phyloP scores from a whole-genome alignment of 2,329 filamentous ascomycete genomes.

The Periconia macrospinosa region DNA sequence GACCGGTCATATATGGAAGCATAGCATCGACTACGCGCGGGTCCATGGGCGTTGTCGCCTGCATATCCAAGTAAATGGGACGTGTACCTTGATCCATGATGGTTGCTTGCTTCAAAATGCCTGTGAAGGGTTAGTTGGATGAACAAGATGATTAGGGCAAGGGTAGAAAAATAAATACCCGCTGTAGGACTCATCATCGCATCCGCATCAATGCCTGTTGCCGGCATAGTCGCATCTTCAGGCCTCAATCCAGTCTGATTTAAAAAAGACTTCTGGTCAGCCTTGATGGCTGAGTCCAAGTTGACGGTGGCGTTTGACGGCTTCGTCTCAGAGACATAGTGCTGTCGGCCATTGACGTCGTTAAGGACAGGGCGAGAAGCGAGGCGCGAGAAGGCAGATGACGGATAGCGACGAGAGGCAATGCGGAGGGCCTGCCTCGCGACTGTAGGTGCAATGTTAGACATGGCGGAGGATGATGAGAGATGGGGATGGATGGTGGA shows the following conservation, averaged over 20 bases:
- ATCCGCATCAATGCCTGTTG: constrained; percentile 61
- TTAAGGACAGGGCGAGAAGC: constrained; percentile 45
- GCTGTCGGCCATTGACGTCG: constrained; percentile 52
- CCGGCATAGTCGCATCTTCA: constrained; percentile 61
- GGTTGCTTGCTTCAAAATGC: constrained; percentile 86
- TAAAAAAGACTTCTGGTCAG: constrained; percentile 80
- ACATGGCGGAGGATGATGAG: constrained; percentile 41
- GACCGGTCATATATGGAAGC: constrained; percentile 89
- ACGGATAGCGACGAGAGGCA: constrained; percentile 55
- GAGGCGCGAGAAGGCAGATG: constrained; percentile 44
- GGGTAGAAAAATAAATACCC: constrained; percentile 44
- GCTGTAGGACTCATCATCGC: constrained; percentile 81
- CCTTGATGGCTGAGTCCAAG: constrained; percentile 79
- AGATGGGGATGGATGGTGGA: constrained; percentile 4
- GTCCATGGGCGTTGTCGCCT: constrained; percentile 93
- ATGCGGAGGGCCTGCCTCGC: constrained; percentile 73
- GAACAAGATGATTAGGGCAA: constrained; percentile 1
- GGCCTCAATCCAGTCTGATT: constrained; percentile 59
- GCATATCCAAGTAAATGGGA: constrained; percentile 98
- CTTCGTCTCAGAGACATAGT: constrained; percentile 84
- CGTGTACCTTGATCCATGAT: constrained; percentile 90
- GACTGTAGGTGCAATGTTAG: constrained; percentile 62
- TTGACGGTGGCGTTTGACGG: constrained; percentile 78
- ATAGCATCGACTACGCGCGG: constrained; percentile 94
- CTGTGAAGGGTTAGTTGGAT: constrained; percentile 42